Conservation (phyloP, 192 early-diverging fungal genomes). For the Gamsiella multidivaricata region DNA sequence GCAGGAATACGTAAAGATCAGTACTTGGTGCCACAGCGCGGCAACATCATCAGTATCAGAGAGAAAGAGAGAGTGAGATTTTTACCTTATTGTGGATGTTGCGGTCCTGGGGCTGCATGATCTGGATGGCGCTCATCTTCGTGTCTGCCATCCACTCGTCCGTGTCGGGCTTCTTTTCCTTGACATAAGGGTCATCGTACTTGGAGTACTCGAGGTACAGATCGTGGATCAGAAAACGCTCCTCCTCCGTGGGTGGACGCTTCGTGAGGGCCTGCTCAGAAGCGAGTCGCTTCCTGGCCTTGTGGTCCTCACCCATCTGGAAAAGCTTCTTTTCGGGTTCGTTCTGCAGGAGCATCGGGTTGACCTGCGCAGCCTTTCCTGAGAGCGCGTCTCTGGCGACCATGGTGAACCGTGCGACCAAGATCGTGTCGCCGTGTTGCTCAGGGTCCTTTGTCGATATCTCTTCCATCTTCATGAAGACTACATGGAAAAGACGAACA, state of each 20-base stretch:
- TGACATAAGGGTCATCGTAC: conserved; percentile 59
- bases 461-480: conserved; percentile 74
- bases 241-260: conserved; percentile 82
- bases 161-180: conserved; percentile 54
- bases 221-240: conserved; percentile 81
- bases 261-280: conserved; percentile 65
- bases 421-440: conserved; percentile 60
- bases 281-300: conserved; percentile 60
- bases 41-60: not conserved
- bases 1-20: not conserved
- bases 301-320: conserved; percentile 72
- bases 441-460: conserved; percentile 39
- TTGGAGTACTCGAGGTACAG: conserved; percentile 78
- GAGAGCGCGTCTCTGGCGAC: conserved; percentile 81
- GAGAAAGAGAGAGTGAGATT: not conserved
- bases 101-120: conserved; percentile 79
- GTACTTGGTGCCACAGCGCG: too few relatives aligned
- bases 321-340: conserved; percentile 80
- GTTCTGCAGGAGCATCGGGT: conserved; percentile 76
- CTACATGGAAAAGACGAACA: too few relatives aligned
- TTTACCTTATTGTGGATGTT: conserved; percentile 52
- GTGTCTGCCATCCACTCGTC: conserved; percentile 84
- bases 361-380: conserved; percentile 75
- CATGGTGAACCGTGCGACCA: conserved; percentile 90
- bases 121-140: conserved; percentile 70